Conservation (phyloP, 768 basidiomycete species). For the Suillus sp. region DNA sequence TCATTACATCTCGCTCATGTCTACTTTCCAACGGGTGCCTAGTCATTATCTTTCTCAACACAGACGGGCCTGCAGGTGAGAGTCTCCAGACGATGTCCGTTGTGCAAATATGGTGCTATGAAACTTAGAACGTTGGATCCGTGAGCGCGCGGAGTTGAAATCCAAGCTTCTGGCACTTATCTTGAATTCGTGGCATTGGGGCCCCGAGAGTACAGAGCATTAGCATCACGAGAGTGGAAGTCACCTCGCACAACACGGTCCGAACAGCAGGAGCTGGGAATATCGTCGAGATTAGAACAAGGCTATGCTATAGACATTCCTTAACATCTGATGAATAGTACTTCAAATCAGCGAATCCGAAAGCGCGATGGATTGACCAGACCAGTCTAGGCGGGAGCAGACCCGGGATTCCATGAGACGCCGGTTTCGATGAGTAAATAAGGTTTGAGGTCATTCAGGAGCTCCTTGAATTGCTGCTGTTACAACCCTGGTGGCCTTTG, state of each 20-base stretch:
- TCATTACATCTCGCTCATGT: slow-evolving; percentile 6
- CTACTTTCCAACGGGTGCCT: slow-evolving; percentile 6
- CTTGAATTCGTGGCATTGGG: neutral
- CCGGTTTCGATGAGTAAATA: slow-evolving; percentile 24
- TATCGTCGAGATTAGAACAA: slow-evolving; percentile 26
- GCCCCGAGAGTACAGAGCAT: neutral
- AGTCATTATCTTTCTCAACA: neutral
- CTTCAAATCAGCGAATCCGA: slow-evolving; percentile 13
- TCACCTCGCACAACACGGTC: slow-evolving; percentile 16
- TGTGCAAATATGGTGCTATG: slow-evolving; percentile 10
- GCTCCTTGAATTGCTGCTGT: slow-evolving; percentile 26
- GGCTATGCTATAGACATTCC: slow-evolving; percentile 28
- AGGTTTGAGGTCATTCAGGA: slow-evolving; percentile 19
- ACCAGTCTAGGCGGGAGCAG: slow-evolving; percentile 11
- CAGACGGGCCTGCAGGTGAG: slow-evolving; percentile 5
- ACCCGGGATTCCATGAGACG: slow-evolving; percentile 13
- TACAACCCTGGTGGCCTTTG: slow-evolving; percentile 3
- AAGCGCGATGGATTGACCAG: slow-evolving; percentile 6
- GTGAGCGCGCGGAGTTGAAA: slow-evolving; percentile 2
- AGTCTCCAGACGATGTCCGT: neutral
- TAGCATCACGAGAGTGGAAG: neutral
- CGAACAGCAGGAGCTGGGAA: slow-evolving; percentile 21
- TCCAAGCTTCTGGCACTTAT: slow-evolving; percentile 2
- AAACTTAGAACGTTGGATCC: slow-evolving; percentile 3
- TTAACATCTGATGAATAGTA: slow-evolving; percentile 19